Conservation (phyloP, 805 yeast species). For the Starmerella vaccinii region DNA sequence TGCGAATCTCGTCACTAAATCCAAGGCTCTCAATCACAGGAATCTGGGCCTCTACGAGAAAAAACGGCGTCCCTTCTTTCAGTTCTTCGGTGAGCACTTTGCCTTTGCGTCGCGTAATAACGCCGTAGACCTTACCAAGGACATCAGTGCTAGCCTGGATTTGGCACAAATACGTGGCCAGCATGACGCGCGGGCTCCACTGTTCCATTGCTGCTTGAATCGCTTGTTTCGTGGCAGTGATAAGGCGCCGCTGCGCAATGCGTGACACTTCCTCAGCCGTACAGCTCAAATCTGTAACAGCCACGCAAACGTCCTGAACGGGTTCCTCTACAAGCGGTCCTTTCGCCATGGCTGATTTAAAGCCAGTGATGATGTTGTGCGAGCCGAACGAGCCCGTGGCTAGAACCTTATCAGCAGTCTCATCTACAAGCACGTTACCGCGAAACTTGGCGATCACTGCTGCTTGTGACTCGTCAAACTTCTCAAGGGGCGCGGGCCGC, state of each 20-base stretch:
- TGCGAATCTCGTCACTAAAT: constrained; percentile 87
- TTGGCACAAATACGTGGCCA: constrained; percentile 90
- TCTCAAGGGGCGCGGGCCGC: constrained; percentile 22
- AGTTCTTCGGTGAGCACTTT: constrained; percentile 79
- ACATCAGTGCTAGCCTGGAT: constrained; percentile 93
- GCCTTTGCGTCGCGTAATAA: constrained; percentile 82
- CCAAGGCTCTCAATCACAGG: constrained; percentile 98
- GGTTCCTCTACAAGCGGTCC: constrained; percentile 90
- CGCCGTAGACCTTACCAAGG: constrained; percentile 89
- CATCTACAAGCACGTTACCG: constrained; percentile 17
- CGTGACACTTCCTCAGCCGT: constrained; percentile 16
- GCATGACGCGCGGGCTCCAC: constrained; percentile 80
- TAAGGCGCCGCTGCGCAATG: constrained; percentile 49
- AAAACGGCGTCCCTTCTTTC: constrained; percentile 97
- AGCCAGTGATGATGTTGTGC: constrained; percentile 58
- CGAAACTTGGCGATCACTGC: not conserved
- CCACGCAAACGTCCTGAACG: constrained; percentile 55
- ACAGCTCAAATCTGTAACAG: constrained; percentile 21
- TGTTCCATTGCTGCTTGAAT: constrained; percentile 61
- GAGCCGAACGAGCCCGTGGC: constrained; percentile 8
- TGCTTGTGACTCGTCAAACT: not conserved
- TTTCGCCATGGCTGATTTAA: constrained; percentile 65
- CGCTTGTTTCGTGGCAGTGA: constrained; percentile 60
- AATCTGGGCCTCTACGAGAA: constrained; percentile 69
- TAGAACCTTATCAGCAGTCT: constrained; percentile 8